Evolutionary conservation across 2,329 filamentous ascomycete genomes (phyloP).

Genomic region (Talaromyces sp.): DNA sequence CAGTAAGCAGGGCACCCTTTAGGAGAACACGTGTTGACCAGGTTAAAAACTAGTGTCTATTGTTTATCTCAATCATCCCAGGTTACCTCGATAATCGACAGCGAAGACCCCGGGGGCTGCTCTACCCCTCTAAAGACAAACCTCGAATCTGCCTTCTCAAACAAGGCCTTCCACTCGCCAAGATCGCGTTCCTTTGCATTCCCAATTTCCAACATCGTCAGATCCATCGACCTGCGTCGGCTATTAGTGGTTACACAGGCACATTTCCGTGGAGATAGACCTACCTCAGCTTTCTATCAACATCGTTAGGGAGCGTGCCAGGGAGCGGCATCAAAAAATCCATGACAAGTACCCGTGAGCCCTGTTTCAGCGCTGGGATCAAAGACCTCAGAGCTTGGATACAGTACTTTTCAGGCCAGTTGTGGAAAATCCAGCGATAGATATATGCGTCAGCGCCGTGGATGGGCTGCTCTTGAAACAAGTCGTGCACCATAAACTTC

Average conservation of each 20-base stretch:
- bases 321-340: slow-evolving; percentile 8
- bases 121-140: slow-evolving; percentile 3
- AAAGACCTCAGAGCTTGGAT: slow-evolving; percentile 30
- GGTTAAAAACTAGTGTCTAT: too few species aligned
- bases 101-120: slow-evolving; percentile 4
- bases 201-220: slow-evolving; percentile 4
- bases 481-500: slow-evolving; percentile 26
- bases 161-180: background rate
- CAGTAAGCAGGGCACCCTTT: background rate
- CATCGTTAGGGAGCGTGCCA: background rate
- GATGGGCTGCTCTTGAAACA: slow-evolving; percentile 33
- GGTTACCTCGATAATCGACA: background rate
- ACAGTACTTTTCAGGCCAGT: slow-evolving; percentile 35
- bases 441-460: slow-evolving; percentile 30
- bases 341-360: slow-evolving; percentile 11
- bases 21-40: background rate
- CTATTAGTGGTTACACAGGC: background rate
- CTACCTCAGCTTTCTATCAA: slow-evolving; percentile 5
- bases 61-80: background rate
- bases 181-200: slow-evolving; percentile 5
- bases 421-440: slow-evolving; percentile 38
- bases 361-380: slow-evolving; percentile 27
- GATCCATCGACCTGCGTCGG: background rate
- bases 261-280: background rate
- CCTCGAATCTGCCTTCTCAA: slow-evolving; percentile 1